A percentile compares a stretch with the other conserved stretches of the same genome.
Evolutionary conservation across 2,329 filamentous ascomycete genomes (phyloP).

Genomic region (Hymenotorrendiella dingleyae): DNA sequence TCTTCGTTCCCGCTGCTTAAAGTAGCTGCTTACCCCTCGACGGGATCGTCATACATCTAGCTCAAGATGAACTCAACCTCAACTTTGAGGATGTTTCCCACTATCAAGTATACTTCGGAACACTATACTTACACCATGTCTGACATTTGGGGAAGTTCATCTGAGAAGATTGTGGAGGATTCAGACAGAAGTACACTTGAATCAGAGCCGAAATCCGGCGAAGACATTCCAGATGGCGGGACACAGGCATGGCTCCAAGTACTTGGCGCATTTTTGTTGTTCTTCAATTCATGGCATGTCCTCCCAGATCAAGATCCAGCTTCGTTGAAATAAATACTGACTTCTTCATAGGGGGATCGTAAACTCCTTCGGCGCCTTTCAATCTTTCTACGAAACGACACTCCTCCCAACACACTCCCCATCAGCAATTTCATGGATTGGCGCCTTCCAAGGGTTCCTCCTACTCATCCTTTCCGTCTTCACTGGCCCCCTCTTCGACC

Average conservation of each 20-base stretch:
- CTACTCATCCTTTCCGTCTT: slow-evolving; percentile 36
- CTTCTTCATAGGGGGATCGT: slow-evolving; percentile 9
- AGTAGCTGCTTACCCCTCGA: too few species aligned
- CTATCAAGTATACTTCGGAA: too few species aligned
- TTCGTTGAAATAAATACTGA: neutral
- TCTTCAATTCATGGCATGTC: slow-evolving; percentile 11
- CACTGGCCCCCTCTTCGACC: slow-evolving; percentile 42
- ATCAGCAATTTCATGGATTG: slow-evolving; percentile 42
- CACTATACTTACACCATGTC: too few species aligned
- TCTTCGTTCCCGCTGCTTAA: too few species aligned
- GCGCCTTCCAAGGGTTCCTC: slow-evolving; percentile 40
- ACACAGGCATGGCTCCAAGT: slow-evolving; percentile 51
- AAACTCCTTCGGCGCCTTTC: slow-evolving; percentile 38
- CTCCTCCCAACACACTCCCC: slow-evolving; percentile 29
- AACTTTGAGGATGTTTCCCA: too few species aligned
- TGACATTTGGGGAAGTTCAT: too few species aligned
- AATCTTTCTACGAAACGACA: slow-evolving; percentile 34
- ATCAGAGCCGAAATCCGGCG: neutral
- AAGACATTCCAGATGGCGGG: slow-evolving; percentile 39
- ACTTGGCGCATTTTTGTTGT: slow-evolving; percentile 31
- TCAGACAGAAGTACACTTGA: too few species aligned
- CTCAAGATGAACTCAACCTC: too few species aligned
- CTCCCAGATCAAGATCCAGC: neutral
- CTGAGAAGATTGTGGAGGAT: too few species aligned
- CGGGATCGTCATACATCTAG: too few species aligned